Conservation (phyloP, 1,284 basidiomycete genomes). For the Ustilago sp. region DNA sequence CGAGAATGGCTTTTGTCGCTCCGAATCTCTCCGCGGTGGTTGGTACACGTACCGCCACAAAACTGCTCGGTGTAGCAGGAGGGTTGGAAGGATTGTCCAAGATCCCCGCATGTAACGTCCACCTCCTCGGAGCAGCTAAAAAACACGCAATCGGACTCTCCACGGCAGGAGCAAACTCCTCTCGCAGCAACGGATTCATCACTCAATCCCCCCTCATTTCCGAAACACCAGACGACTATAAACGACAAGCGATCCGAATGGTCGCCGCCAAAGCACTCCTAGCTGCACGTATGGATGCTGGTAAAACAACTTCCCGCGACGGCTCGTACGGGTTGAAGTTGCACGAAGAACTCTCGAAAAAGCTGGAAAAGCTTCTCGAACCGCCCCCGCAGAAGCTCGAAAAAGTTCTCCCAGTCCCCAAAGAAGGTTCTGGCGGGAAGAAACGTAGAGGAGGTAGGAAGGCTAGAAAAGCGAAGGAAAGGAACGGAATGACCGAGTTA, state of each 20-base stretch:
- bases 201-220: slow-evolving; percentile 91
- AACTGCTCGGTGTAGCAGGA: slow-evolving; percentile 95
- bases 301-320: slow-evolving; percentile 77
- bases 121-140: slow-evolving; percentile 91
- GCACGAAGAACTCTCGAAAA: slow-evolving; percentile 87
- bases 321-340: slow-evolving; percentile 84
- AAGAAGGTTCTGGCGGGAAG: slow-evolving; percentile 90
- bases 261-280: slow-evolving; percentile 91
- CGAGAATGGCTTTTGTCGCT: slow-evolving; percentile 95
- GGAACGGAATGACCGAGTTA: slow-evolving; percentile 94
- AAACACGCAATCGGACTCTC: slow-evolving; percentile 90
- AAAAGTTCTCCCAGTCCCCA: slow-evolving; percentile 95
- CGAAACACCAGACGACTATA: slow-evolving; percentile 88
- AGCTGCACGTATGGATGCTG: slow-evolving; percentile 93
- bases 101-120: slow-evolving; percentile 95
- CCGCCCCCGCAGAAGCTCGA: slow-evolving; percentile 93
- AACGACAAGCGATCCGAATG: slow-evolving; percentile 90
- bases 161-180: slow-evolving; percentile 72
- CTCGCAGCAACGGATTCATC: slow-evolving; percentile 93
- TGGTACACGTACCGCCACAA: slow-evolving; percentile 96
- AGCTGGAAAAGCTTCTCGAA: slow-evolving; percentile 89
- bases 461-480: slow-evolving; percentile 95
- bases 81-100: slow-evolving; percentile 89
- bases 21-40: slow-evolving; percentile 98
- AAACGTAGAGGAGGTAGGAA: slow-evolving; percentile 89